phyloP scores from a whole-genome alignment of 2,329 filamentous ascomycete genomes.

The Beauveria varroae region DNA sequence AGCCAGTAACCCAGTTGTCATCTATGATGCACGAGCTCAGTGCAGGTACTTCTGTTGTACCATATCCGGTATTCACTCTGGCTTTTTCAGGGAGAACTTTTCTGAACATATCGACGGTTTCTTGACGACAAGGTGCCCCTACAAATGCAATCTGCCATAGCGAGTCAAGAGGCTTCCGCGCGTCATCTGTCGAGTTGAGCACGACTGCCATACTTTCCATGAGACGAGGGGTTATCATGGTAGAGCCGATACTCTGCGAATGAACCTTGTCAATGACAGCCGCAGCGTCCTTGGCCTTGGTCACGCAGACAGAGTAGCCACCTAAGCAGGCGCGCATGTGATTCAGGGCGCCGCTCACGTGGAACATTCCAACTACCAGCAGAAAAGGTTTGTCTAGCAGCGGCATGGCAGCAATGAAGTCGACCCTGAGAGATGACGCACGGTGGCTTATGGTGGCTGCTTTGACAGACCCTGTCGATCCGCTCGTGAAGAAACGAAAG shows the following conservation, averaged over 20 bases:
- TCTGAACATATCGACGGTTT: not conserved
- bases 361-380: constrained; percentile 1
- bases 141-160: not conserved
- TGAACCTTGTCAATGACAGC: not conserved
- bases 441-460: not conserved
- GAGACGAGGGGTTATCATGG: not conserved
- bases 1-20: constrained; percentile 2
- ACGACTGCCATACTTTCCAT: not conserved
- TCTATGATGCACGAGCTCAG: not conserved
- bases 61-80: not conserved
- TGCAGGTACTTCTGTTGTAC: not conserved
- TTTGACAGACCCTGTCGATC: constrained; percentile 2
- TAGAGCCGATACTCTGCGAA: not conserved
- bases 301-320: not conserved
- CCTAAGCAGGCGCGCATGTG: not conserved
- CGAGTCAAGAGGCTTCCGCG: not conserved
- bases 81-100: not conserved
- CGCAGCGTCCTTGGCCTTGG: not conserved
- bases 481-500: constrained; percentile 7
- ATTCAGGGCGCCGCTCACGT: not conserved
- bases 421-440: not conserved
- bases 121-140: not conserved
- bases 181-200: not conserved
- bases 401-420: not conserved
- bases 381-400: not conserved